Conservation (phyloP, 805 yeast species). For the Blastobotrys muscicola region DNA sequence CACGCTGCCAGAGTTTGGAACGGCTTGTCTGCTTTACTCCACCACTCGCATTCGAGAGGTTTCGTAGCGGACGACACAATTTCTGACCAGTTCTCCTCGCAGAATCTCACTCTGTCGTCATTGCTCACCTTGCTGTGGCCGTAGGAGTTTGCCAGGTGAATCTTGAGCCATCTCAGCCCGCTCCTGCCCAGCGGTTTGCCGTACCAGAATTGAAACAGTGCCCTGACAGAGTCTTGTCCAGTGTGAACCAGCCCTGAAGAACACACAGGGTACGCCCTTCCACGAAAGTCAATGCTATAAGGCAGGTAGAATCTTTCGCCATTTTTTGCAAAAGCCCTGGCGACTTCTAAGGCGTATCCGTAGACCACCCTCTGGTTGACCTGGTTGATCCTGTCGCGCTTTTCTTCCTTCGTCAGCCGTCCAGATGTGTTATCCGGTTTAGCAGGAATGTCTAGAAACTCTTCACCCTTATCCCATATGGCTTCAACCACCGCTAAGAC, state of each 20-base stretch:
- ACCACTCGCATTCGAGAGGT: conserved; percentile 40
- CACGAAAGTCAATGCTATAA: conserved; percentile 53
- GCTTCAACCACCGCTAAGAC: conserved; percentile 59
- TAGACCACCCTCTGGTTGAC: conserved; percentile 3
- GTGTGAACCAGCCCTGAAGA: conserved; percentile 52
- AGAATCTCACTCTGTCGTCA: conserved; percentile 39
- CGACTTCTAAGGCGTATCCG: conserved; percentile 53
- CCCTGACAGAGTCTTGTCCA: conserved; percentile 49
- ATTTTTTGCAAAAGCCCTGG: conserved; percentile 58
- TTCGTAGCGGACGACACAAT: conserved; percentile 39
- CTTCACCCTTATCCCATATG: conserved; percentile 78
- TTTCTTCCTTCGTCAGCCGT: not conserved
- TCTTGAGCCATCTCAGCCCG: conserved; percentile 51
- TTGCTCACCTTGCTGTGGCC: conserved; percentile 48
- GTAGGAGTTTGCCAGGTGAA: conserved; percentile 49
- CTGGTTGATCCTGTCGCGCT: not conserved
- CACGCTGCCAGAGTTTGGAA: conserved; percentile 53
- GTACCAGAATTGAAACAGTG: conserved; percentile 50
- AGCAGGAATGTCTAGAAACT: conserved; percentile 52
- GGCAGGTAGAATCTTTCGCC: conserved; percentile 53
- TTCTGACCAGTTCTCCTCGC: conserved; percentile 36
- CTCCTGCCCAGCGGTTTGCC: conserved; percentile 41
- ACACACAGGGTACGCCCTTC: conserved; percentile 49
- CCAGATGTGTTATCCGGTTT: conserved; percentile 30
- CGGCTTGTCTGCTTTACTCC: conserved; percentile 49